Percentiles rank a stretch among this genome's conserved stretches.
phyloP scores from a whole-genome alignment of 306 rosid genomes.

The Dicorynia guianensis region DNA sequence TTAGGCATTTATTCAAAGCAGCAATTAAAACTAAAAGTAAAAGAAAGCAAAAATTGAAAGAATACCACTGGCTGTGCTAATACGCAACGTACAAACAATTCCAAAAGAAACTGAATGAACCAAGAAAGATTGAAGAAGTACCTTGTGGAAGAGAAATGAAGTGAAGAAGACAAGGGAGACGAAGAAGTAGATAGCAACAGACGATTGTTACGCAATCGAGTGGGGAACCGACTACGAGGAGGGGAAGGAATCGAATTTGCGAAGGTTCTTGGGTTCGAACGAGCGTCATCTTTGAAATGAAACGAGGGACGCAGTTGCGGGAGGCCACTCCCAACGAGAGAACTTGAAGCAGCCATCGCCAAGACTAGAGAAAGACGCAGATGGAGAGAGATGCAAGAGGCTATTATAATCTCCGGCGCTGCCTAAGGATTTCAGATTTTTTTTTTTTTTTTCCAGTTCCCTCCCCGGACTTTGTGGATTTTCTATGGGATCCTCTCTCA shows the following conservation, averaged over 20 bases:
- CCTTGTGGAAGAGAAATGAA: conserved; percentile 45
- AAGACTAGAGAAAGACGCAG: too few relatives aligned
- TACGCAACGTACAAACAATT: not conserved
- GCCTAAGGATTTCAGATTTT: not conserved
- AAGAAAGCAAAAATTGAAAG: not conserved
- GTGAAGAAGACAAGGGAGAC: conserved; percentile 33
- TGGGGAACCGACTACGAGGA: not conserved
- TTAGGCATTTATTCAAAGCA: conserved; percentile 15
- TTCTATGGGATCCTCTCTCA: not conserved
- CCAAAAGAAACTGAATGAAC: not conserved
- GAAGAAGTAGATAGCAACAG: conserved; percentile 25
- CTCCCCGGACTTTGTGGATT: not conserved
- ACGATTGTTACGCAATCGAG: conserved; percentile 42
- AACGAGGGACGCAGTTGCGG: conserved; percentile 28
- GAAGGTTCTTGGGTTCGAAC: not conserved
- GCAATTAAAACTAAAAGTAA: not conserved
- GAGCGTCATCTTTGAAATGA: not conserved
- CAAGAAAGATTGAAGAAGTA: conserved; percentile 10
- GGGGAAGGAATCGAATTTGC: not conserved
- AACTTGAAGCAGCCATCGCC: conserved; percentile 42
- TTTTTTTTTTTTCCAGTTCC: not conserved
- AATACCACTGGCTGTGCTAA: not conserved
- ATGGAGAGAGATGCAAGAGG: not conserved
- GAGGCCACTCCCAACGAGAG: conserved; percentile 40
- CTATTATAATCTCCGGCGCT: not conserved